Evolutionary conservation across 208 protist species (phyloP), one percentile per base, ranked within the genome.

Genomic region (Blastocrithidia nonstop): DNA sequence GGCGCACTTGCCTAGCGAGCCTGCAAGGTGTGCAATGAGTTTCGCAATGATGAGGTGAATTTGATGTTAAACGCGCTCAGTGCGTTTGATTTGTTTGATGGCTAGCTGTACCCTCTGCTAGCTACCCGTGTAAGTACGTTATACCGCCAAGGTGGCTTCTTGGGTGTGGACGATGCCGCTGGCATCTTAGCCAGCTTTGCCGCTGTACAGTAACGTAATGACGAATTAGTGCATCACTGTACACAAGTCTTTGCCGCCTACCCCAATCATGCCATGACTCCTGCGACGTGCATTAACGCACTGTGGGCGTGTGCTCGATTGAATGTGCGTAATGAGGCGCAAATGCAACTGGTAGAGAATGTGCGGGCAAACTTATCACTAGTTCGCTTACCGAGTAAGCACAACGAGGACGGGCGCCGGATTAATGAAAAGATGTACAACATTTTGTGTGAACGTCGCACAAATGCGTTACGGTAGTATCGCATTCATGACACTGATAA

Each of bases 51-150:
- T 32, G 84, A 93, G 57, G 74, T 86, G 27, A 48, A 67, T 45
- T 32, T 58, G 7, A 65, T 76, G 11, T 47, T 93, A 23, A 67
- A 78, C 39, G 71, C 79, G 19, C 66, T 93, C 28, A 81, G 67
- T 47, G 50, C 66, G 25, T 88, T 93, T 47, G 84, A 93, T 41
- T 66, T 93, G 28, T 93, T 93, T 52, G 84, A 93, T 43, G 84
- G 59, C 7, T 79, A 93, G 45, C 59, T 93, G 15, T 93, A 88
- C 48, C 84, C 84, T n/a, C 59, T 93, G 36, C 71, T 93, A 17
- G 75, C 76, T 13, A 71, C 79, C 1, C 78, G 84, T 7, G 42
- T 89, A 23, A 44, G 68, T 11, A 65, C 60, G 15, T 54, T 88
- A 36, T 50, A 66, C 24, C 62, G 72, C 38, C 71, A 80, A 48